A percentile compares a stretch with the other conserved stretches of the same genome.
phyloP scores from a whole-genome alignment of 768 basidiomycete genomes.

The Vararia minispora region DNA sequence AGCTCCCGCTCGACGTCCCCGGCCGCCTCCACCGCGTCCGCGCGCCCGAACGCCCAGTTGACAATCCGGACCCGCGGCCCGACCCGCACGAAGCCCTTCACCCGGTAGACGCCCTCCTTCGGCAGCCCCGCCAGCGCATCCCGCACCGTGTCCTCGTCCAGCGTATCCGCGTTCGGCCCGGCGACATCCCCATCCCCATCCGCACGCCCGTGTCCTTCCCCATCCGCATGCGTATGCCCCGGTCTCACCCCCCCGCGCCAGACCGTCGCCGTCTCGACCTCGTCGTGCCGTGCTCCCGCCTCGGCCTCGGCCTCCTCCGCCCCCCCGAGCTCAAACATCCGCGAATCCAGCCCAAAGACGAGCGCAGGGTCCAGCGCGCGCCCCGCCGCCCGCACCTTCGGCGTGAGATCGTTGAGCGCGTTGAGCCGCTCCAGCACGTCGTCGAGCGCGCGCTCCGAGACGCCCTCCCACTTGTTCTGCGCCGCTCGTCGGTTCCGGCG shows the following conservation, averaged over 20 bases:
- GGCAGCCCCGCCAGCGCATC: slow-evolving; percentile 40
- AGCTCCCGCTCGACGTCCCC: slow-evolving; percentile 18
- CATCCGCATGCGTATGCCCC: slow-evolving; percentile 9
- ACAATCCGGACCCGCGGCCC: slow-evolving; percentile 39
- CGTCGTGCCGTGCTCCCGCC: slow-evolving; percentile 50
- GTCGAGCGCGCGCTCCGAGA: slow-evolving; percentile 71
- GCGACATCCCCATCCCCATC: neutral
- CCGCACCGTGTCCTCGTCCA: slow-evolving; percentile 29
- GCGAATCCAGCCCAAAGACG: slow-evolving; percentile 87
- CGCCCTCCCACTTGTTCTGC: slow-evolving; percentile 86
- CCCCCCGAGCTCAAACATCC: slow-evolving; percentile 38
- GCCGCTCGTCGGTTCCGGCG: neutral
- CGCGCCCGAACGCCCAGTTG: slow-evolving; percentile 93
- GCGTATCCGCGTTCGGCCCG: slow-evolving; percentile 13
- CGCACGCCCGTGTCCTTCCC: neutral
- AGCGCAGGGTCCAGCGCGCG: slow-evolving; percentile 60
- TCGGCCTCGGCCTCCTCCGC: slow-evolving; percentile 10
- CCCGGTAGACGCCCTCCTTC: slow-evolving; percentile 66
- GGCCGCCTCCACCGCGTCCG: slow-evolving; percentile 42
- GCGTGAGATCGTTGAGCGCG: slow-evolving; percentile 84
- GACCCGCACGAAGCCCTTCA: slow-evolving; percentile 78
- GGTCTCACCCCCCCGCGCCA: slow-evolving; percentile 27
- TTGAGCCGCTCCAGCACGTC: slow-evolving; percentile 77
- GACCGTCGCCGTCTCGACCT: slow-evolving; percentile 75
- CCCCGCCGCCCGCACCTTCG: slow-evolving; percentile 63